Evolutionary conservation across 768 basidiomycete species (phyloP).

Genomic region (Pholiota conissans): DNA sequence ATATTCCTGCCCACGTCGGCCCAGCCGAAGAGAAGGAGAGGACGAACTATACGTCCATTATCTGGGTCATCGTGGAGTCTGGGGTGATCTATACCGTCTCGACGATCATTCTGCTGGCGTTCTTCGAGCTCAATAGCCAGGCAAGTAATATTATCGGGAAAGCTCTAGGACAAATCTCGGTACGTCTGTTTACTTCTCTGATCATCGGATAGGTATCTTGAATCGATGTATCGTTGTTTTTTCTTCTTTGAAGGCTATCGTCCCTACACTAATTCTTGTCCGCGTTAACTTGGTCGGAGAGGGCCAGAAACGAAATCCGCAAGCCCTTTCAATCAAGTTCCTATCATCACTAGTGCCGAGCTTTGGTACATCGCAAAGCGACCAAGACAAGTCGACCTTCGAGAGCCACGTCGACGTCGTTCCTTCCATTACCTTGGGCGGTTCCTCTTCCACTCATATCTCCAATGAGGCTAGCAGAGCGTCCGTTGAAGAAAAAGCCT

Average conservation of each 20-base stretch:
- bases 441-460: not conserved
- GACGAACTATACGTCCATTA: not conserved
- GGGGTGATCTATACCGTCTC: not conserved
- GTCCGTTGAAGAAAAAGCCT: not conserved
- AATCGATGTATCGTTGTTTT: not conserved
- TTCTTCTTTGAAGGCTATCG: slow-evolving; percentile 3
- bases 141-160: slow-evolving; percentile 5
- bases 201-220: not conserved
- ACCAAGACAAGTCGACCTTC: not conserved
- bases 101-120: slow-evolving; percentile 2
- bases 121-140: slow-evolving; percentile 3
- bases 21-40: not conserved
- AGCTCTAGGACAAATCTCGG: slow-evolving; percentile 5
- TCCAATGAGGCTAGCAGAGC: not conserved
- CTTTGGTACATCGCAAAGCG: not conserved
- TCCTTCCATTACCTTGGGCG: not conserved
- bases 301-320: not conserved
- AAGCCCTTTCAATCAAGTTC: not conserved
- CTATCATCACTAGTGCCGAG: not conserved
- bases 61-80: slow-evolving; percentile 6
- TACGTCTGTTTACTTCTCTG: not conserved
- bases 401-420: not conserved
- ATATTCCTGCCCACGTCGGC: not conserved
- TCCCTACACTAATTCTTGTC: slow-evolving; percentile 4
- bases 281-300: slow-evolving; percentile 1